Conservation (phyloP, 352 stramenopile genomes). For the Globisporangium uncinulatum region DNA sequence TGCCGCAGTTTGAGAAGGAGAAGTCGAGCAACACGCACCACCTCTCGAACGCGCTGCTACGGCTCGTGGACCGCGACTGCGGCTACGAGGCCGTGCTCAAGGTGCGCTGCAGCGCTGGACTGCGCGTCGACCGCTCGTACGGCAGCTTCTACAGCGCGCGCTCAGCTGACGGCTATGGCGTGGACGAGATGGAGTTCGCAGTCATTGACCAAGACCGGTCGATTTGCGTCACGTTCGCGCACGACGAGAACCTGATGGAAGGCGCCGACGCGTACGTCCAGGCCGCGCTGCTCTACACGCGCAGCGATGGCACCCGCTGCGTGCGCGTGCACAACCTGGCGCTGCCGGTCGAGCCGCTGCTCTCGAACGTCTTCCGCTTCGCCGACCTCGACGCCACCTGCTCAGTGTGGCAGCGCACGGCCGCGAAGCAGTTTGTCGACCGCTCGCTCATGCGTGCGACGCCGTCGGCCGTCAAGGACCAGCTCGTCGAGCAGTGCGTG, state of each 20-base stretch:
- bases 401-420: conserved; percentile 77
- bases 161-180: conserved; percentile 46
- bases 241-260: conserved; percentile 79
- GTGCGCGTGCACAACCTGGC: conserved; percentile 91
- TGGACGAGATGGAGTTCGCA: conserved; percentile 87
- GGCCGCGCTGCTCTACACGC: conserved; percentile 86
- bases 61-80: conserved; percentile 64
- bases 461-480: conserved; percentile 66
- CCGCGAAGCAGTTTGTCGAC: conserved; percentile 75
- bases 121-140: conserved; percentile 84
- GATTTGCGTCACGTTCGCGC: conserved; percentile 83
- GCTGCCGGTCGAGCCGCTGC: conserved; percentile 61
- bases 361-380: conserved; percentile 87
- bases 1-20: conserved; percentile 86
- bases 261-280: conserved; percentile 81
- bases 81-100: conserved; percentile 88
- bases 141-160: conserved; percentile 72
- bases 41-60: conserved; percentile 65
- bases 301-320: conserved; percentile 75
- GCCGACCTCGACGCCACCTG: conserved; percentile 85
- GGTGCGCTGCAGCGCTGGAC: conserved; percentile 75
- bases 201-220: conserved; percentile 84
- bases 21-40: conserved; percentile 76
- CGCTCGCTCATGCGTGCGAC: conserved; percentile 78
- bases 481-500: conserved; percentile 81